Percentiles rank a stretch among this genome's conserved stretches.
Evolutionary conservation across 345 rosid genomes (phyloP).

Genomic region (Hevea brasiliensis): DNA sequence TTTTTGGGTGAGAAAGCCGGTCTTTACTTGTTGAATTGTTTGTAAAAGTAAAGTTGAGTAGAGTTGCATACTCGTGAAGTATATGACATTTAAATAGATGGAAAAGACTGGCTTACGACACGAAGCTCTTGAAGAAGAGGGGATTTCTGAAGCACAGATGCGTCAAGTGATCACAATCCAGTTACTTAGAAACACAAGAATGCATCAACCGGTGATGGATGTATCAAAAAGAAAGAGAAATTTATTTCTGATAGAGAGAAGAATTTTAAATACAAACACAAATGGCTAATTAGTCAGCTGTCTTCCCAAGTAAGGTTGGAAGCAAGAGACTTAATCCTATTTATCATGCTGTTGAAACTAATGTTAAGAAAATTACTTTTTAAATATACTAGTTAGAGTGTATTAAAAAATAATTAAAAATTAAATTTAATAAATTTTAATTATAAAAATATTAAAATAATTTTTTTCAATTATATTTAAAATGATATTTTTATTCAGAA

Average conservation of each 20-base stretch:
- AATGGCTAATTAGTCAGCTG: not conserved
- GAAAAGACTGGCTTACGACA: not conserved
- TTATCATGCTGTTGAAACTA: no score
- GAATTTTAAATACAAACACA: not conserved
- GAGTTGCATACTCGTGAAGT: not conserved
- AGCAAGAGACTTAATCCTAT: not conserved
- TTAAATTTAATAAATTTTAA: no score
- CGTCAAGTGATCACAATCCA: not conserved
- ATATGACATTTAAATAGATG: not conserved
- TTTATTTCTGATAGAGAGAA: not conserved
- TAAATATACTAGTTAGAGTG: no score
- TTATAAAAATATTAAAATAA: no score
- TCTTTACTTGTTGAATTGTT: not conserved
- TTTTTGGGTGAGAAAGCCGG: no score
- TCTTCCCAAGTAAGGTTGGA: not conserved
- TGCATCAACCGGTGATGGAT: not conserved
- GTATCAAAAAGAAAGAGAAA: not conserved
- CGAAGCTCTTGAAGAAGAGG: not conserved
- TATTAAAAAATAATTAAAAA: no score
- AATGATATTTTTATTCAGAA: no score
- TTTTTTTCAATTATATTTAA: no score
- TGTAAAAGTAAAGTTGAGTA: not conserved
- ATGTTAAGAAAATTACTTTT: no score
- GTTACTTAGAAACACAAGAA: not conserved
- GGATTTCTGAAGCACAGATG: not conserved